Conservation (phyloP, 495 filamentous ascomycete species). For the Hypoxylon intermedium region DNA sequence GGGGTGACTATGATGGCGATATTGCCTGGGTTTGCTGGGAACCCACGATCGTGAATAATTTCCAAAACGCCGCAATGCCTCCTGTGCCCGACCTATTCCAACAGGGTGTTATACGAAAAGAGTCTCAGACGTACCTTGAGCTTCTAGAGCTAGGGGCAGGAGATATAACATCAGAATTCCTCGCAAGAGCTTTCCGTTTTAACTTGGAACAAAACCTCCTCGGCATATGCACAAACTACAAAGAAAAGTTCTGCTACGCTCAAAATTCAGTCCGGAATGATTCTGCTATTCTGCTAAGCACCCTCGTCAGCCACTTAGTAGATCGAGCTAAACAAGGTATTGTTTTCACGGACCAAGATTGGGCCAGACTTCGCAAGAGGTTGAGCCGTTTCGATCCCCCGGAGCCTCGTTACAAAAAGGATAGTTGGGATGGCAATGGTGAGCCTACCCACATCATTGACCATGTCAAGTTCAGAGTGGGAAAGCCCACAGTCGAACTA, state of each 20-base stretch:
- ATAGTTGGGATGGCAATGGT: slow-evolving; percentile 43
- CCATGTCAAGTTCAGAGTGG: slow-evolving; percentile 70
- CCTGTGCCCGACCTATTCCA: slow-evolving; percentile 54
- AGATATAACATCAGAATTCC: slow-evolving; percentile 50
- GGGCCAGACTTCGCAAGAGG: slow-evolving; percentile 56
- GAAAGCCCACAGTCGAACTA: slow-evolving; percentile 56
- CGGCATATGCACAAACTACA: slow-evolving; percentile 76
- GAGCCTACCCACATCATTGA: slow-evolving; percentile 71
- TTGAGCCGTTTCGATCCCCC: slow-evolving; percentile 44
- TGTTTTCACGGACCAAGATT: slow-evolving; percentile 65
- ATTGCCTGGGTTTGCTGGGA: slow-evolving; percentile 94
- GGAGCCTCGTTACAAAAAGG: slow-evolving; percentile 51
- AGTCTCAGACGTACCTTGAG: slow-evolving; percentile 59
- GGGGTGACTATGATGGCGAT: slow-evolving; percentile 96
- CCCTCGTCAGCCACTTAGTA: slow-evolving; percentile 78
- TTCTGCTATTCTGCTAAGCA: slow-evolving; percentile 65
- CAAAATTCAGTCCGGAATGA: slow-evolving; percentile 63
- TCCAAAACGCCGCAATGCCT: slow-evolving; percentile 72
- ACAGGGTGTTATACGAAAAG: slow-evolving; percentile 65
- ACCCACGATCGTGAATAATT: slow-evolving; percentile 71
- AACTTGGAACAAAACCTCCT: slow-evolving; percentile 70
- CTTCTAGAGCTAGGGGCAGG: slow-evolving; percentile 42
- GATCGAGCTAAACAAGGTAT: slow-evolving; percentile 83
- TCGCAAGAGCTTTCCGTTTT: slow-evolving; percentile 66
- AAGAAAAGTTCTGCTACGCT: slow-evolving; percentile 72